Conservation (phyloP, 352 stramenopile species). For the Globisporangium middletonii region DNA sequence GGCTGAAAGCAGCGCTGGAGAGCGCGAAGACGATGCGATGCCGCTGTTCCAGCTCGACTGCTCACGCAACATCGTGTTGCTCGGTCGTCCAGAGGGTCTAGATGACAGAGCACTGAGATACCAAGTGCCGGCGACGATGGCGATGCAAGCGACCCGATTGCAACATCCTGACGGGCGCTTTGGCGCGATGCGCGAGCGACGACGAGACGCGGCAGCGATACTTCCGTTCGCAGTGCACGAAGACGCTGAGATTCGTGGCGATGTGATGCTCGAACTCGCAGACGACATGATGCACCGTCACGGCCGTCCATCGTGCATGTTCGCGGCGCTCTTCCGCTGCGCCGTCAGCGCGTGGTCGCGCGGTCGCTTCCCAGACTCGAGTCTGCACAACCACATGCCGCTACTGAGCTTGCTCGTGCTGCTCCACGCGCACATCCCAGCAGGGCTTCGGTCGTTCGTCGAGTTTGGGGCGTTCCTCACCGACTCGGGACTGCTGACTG, state of each 20-base stretch:
- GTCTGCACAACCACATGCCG: constrained; percentile 15
- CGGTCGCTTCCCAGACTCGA: constrained; percentile 32
- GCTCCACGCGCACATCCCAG: constrained; percentile 24
- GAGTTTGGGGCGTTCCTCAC: constrained; percentile 65
- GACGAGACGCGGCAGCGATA: constrained; percentile 8
- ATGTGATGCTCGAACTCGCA: neutral
- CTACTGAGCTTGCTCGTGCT: constrained; percentile 31
- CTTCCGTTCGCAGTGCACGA: constrained; percentile 5
- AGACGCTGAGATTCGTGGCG: constrained; percentile 4
- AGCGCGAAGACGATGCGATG: neutral
- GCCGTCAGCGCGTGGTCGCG: constrained; percentile 32
- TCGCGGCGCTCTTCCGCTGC: constrained; percentile 32
- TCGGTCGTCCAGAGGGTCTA: neutral
- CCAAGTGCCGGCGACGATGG: neutral
- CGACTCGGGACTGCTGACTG: constrained; percentile 28
- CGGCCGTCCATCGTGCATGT: constrained; percentile 8
- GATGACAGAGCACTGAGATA: too few species aligned
- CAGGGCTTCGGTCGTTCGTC: constrained; percentile 44
- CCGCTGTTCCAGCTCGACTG: constrained; percentile 16
- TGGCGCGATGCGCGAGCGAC: constrained; percentile 15
- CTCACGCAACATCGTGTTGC: constrained; percentile 6
- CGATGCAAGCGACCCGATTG: neutral
- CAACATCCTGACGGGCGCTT: neutral
- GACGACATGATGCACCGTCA: constrained; percentile 8
- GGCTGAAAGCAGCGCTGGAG: neutral